Evolutionary conservation across 805 yeast genomes (phyloP).

Genomic region (Saccharomycopsis vini): DNA sequence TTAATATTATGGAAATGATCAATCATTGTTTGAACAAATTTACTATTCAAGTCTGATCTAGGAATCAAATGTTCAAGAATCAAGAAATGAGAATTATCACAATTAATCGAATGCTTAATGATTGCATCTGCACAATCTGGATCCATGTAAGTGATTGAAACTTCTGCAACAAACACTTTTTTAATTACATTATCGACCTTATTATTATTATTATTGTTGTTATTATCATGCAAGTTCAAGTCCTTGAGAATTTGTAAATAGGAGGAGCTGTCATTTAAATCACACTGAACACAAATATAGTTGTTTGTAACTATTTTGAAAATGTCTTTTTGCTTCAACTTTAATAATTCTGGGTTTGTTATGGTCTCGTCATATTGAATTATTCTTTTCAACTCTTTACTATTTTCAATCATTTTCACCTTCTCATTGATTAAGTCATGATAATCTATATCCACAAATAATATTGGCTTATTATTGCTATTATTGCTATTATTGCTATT

Average conservation of each 20-base stretch:
- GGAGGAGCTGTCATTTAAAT: slow-evolving; percentile 39
- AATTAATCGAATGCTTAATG: slow-evolving; percentile 35
- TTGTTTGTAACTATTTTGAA: slow-evolving; percentile 25
- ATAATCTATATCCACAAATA: slow-evolving; percentile 67
- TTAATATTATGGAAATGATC: slow-evolving; percentile 56
- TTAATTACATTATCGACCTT: slow-evolving; percentile 22
- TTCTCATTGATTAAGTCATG: slow-evolving; percentile 58
- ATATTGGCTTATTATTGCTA: slow-evolving; percentile 26
- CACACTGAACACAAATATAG: slow-evolving; percentile 59
- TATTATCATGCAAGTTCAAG: neutral
- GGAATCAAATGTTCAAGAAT: slow-evolving; percentile 69
- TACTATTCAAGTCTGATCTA: slow-evolving; percentile 44
- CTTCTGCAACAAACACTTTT: slow-evolving; percentile 69
- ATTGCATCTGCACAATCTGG: slow-evolving; percentile 57
- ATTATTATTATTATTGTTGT: no score
- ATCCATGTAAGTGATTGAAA: slow-evolving; percentile 72
- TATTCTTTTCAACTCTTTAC: slow-evolving; percentile 35
- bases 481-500: no score
- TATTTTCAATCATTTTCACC: slow-evolving; percentile 37
- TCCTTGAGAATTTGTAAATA: slow-evolving; percentile 25
- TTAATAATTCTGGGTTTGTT: neutral
- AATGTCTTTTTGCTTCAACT: neutral
- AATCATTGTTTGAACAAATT: slow-evolving; percentile 70
- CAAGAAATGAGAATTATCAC: slow-evolving; percentile 49
- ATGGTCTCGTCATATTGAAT: slow-evolving; percentile 30